Evolutionary conservation across 129 eudicot species (phyloP).

Genomic region (Artemisia argyi): DNA sequence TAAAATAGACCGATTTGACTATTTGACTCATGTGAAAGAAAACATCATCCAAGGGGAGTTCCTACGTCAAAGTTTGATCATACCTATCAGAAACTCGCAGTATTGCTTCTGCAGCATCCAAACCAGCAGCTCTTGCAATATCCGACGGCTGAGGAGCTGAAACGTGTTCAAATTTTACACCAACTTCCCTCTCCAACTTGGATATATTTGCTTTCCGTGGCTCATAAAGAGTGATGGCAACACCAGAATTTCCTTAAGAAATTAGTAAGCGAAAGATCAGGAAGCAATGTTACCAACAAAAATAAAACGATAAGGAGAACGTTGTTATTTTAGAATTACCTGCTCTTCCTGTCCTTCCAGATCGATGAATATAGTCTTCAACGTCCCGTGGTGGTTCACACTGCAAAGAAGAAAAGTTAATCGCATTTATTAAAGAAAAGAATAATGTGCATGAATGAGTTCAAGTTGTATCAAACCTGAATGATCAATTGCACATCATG

Average conservation of each 20-base stretch:
- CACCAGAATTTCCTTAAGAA: constrained; percentile 67
- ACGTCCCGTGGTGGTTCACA: constrained; percentile 98
- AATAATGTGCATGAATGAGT: background rate
- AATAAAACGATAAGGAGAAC: background rate
- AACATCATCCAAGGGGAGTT: no score
- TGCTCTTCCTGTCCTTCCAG: constrained; percentile 97
- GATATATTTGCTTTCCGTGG: constrained; percentile 69
- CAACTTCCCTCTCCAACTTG: constrained; percentile 89
- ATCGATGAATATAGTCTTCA: constrained; percentile 93
- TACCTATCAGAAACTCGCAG: constrained; percentile 71
- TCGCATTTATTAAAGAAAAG: background rate
- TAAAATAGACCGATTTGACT: no score
- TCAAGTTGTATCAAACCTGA: constrained; percentile 49
- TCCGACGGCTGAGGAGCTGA: constrained; percentile 97
- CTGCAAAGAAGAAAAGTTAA: constrained; percentile 31
- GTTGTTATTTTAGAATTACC: constrained; percentile 33
- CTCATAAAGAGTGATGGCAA: constrained; percentile 91
- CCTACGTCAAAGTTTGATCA: no score
- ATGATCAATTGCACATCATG: constrained; percentile 86
- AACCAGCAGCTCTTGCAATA: constrained; percentile 92
- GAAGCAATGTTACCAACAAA: background rate
- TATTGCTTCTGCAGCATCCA: constrained; percentile 78
- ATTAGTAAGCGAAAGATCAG: background rate
- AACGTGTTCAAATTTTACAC: constrained; percentile 84
- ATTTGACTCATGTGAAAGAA: no score